Evolutionary conservation across 352 stramenopile genomes (phyloP), one percentile per base, ranked within the genome.

Genomic region (Globisporangium cylindrosporum): DNA sequence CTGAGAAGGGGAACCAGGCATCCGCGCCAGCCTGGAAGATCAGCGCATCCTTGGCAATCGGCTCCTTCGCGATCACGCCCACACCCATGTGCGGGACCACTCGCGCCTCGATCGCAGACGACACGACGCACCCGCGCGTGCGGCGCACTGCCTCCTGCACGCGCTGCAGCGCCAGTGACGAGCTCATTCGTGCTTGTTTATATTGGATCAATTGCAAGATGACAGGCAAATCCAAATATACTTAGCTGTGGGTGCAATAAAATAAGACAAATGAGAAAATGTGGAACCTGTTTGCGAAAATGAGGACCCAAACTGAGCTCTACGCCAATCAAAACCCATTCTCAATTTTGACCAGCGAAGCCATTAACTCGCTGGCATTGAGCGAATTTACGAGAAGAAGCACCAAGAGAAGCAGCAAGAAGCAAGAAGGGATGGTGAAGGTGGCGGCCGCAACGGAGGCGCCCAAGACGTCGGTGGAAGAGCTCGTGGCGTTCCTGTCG

Each of bases 401-500:
- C 51, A 56, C 10, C 27, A 34, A 2, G 8, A 38, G 20, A 46
- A 41, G 46, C 61, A 20, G 15, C 49, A 12, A 32, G 18, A 48
- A 48, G n/a, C 18, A 9, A 67, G 14, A 22, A 27, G 56, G 15
- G 27, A 88, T 86, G 80, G 70, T 75, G 67, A 76, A 79, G 60
- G 67, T 78, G 60, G 67, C 75, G 29, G 59, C 70, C 12, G 67
- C 73, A 49, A 81, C 64, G 58, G 80, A 79, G 67, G 77, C 76
- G 59, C 79, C 89, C 55, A 71, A 79, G 62, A 89, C 90, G 74
- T 93, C 84, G 49, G 76, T 95, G 71, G 83, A 93, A 73, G 88
- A 95, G 46, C 76, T 95, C 43, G 88, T 94, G 62, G 81, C 76
- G 1, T 95, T 95, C 76, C 73, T 95, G 58, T 87, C 85, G 63